Percentiles rank a stretch among this genome's conserved stretches.
These are phyloP conservation scores for Aspergillus ibericus DNA, from an alignment of 2,329 filamentous ascomycete genomes.

Conservation along the genomic window DNA sequence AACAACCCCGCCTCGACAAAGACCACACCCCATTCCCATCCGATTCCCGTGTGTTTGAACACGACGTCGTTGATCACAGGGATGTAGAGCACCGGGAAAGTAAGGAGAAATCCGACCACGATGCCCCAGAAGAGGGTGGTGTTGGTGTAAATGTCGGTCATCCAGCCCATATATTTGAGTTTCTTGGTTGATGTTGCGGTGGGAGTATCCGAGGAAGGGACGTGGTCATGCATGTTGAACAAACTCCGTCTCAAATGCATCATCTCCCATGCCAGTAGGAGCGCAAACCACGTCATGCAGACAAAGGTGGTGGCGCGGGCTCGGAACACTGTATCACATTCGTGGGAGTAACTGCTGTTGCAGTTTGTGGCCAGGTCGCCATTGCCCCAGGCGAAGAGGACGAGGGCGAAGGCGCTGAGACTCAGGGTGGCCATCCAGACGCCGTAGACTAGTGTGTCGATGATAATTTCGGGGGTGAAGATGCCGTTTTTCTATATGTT, in stretches of 20 bases:
- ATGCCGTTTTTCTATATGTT: conserved; percentile 58
- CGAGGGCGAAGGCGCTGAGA: conserved; percentile 62
- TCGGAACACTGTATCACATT: conserved; percentile 66
- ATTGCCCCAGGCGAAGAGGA: conserved; percentile 62
- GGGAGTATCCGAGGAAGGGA: background rate
- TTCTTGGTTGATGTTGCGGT: conserved; percentile 39
- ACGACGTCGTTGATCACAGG: conserved; percentile 65
- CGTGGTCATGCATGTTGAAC: conserved; percentile 64
- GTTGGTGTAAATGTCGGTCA: conserved; percentile 68
- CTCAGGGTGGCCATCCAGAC: conserved; percentile 72
- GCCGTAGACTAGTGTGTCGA: conserved; percentile 79
- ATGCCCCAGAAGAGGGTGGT: conserved; percentile 70
- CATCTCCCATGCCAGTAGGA: conserved; percentile 79
- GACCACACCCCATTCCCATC: conserved; percentile 70
- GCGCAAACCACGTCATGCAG: conserved; percentile 72
- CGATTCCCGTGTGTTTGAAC: conserved; percentile 66
- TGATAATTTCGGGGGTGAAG: conserved; percentile 74
- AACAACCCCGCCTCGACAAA: conserved; percentile 63
- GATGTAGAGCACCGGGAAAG: conserved; percentile 66
- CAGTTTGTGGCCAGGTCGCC: conserved; percentile 61
- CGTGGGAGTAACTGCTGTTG: conserved; percentile 57
- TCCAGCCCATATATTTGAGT: conserved; percentile 65
- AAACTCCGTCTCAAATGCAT: conserved; percentile 70
- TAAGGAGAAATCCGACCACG: conserved; percentile 56
- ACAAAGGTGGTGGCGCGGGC: conserved; percentile 73